A percentile compares a stretch with the other conserved stretches of the same genome.
phyloP scores from a whole-genome alignment of 2,329 filamentous ascomycete species.

The Hyphodiscus sp. region DNA sequence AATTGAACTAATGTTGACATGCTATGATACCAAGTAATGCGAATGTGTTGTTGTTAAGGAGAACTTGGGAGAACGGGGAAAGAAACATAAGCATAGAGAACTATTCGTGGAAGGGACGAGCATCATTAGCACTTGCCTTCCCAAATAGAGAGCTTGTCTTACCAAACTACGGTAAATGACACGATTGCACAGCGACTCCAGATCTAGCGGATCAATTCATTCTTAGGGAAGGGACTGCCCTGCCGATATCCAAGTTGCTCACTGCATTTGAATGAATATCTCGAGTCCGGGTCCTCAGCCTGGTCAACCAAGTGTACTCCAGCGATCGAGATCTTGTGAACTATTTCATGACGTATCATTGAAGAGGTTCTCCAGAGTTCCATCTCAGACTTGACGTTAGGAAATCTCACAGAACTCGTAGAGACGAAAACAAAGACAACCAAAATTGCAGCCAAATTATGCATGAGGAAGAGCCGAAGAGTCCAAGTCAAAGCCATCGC shows the following conservation, averaged over 20 bases:
- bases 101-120: not conserved
- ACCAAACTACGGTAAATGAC: too few relatives aligned
- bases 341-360: too few relatives aligned
- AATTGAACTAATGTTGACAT: conserved; percentile 17
- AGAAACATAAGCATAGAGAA: not conserved
- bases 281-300: too few relatives aligned
- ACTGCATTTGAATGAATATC: too few relatives aligned
- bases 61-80: not conserved
- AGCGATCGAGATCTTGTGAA: too few relatives aligned
- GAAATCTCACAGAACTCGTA: not conserved
- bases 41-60: not conserved
- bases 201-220: too few relatives aligned
- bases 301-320: too few relatives aligned
- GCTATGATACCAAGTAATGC: conserved; percentile 14
- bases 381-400: not conserved
- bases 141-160: too few relatives aligned
- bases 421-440: not conserved
- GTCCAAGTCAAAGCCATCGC: not conserved
- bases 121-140: too few relatives aligned
- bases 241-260: too few relatives aligned
- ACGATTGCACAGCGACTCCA: too few relatives aligned
- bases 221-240: too few relatives aligned
- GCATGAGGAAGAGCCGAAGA: not conserved
- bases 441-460: not conserved
- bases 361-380: not conserved